These are phyloP conservation scores for Leccinum variicolor DNA, from an alignment of 768 basidiomycete species.

Conservation along the genomic window DNA sequence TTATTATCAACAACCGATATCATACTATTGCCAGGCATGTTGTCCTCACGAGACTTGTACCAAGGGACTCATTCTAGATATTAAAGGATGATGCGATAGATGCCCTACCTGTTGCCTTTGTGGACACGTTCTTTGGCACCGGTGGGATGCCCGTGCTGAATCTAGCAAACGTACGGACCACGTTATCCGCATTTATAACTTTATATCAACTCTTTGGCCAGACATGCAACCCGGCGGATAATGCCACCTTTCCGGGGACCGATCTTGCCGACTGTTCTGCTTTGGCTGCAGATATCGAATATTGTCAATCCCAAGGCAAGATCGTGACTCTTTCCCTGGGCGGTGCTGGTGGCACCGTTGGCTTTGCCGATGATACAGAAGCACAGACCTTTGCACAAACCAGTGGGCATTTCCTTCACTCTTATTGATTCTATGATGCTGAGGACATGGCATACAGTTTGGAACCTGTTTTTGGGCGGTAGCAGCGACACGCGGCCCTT, in stretches of 20 bases:
- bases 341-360: constrained; percentile 39
- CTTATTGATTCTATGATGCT: background rate
- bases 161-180: constrained; percentile 55
- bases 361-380: constrained; percentile 37
- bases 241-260: constrained; percentile 41
- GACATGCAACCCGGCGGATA: constrained; percentile 41
- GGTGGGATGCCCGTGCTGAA: constrained; percentile 64
- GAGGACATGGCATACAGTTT: constrained; percentile 25
- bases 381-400: constrained; percentile 33
- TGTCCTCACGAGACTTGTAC: background rate
- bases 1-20: constrained; percentile 58
- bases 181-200: background rate
- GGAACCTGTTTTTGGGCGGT: constrained; percentile 49
- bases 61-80: constrained; percentile 1
- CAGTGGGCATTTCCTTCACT: constrained; percentile 13
- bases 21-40: constrained; percentile 60
- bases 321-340: constrained; percentile 46
- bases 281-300: constrained; percentile 40
- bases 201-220: constrained; percentile 11
- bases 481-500: constrained; percentile 41
- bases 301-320: constrained; percentile 46
- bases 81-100: constrained; percentile 62
- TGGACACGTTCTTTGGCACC: constrained; percentile 61
- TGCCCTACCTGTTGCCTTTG: constrained; percentile 67
- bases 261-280: constrained; percentile 37